These are phyloP conservation scores for Bruguiera hainesii DNA, from an alignment of 441 rosid genomes.

Conservation along the genomic window DNA sequence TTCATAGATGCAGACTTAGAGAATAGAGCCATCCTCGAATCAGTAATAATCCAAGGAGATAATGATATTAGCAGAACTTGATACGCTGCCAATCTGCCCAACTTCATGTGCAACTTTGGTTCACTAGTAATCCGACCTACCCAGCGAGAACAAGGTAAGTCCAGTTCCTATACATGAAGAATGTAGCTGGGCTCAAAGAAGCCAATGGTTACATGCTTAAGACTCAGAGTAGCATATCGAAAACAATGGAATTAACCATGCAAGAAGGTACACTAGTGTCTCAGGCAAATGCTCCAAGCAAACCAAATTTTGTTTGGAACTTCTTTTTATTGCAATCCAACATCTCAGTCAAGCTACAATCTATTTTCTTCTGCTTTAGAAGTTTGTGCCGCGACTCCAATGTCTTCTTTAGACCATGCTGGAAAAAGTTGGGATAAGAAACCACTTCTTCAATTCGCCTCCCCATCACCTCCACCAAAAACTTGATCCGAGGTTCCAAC, in stretches of 20 bases:
- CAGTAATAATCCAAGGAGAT: too few species aligned
- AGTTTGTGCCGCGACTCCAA: slow-evolving; percentile 62
- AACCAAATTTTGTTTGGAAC: slow-evolving; percentile 59
- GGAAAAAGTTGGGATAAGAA: slow-evolving; percentile 73
- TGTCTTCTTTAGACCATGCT: slow-evolving; percentile 80
- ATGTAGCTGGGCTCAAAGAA: too few species aligned
- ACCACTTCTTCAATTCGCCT: slow-evolving; percentile 72
- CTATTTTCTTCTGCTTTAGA: slow-evolving; percentile 53
- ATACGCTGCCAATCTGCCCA: too few species aligned
- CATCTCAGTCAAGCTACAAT: slow-evolving; percentile 86
- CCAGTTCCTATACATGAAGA: too few species aligned
- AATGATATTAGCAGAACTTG: too few species aligned
- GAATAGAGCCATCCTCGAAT: too few species aligned
- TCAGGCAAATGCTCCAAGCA: slow-evolving; percentile 30
- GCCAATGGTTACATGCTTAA: not conserved
- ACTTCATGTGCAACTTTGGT: too few species aligned
- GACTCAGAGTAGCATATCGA: not conserved
- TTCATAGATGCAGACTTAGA: too few species aligned
- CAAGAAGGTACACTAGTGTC: slow-evolving; percentile 6
- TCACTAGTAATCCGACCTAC: too few species aligned
- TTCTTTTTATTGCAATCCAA: slow-evolving; percentile 74
- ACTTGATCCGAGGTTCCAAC: slow-evolving; percentile 75
- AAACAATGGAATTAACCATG: not conserved
- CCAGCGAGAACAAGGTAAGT: too few species aligned
- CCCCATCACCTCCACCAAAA: slow-evolving; percentile 80